Evolutionary conservation across 768 basidiomycete species (phyloP).

Genomic region (Ramaria rubella): DNA sequence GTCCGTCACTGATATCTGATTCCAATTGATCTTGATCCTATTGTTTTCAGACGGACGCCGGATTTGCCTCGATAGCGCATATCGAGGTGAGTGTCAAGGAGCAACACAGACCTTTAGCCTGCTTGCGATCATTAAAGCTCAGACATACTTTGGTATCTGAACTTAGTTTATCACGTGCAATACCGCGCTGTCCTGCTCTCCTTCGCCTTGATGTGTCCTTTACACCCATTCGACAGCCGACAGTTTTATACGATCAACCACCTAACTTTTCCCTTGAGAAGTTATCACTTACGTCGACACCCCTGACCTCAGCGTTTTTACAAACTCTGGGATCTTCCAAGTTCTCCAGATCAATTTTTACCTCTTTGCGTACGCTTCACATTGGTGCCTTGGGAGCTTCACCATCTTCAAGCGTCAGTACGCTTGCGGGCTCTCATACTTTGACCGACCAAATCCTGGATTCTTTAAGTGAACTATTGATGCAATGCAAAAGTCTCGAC

Average conservation of each 20-base stretch:
- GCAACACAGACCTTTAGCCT: constrained; percentile 28
- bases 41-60: constrained; percentile 46
- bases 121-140: constrained; percentile 51
- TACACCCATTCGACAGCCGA: constrained; percentile 43
- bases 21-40: neutral
- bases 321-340: constrained; percentile 37
- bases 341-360: constrained; percentile 23
- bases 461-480: constrained; percentile 37
- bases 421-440: constrained; percentile 34
- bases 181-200: constrained; percentile 44
- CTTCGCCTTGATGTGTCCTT: constrained; percentile 59
- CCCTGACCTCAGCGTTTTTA: constrained; percentile 49
- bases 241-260: constrained; percentile 8
- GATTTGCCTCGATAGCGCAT: constrained; percentile 40
- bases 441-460: constrained; percentile 46
- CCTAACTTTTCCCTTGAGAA: constrained; percentile 40
- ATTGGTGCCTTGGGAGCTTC: constrained; percentile 53
- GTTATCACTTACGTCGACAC: constrained; percentile 55
- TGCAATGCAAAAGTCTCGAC: constrained; percentile 34
- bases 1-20: constrained; percentile 28
- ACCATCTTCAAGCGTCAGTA: constrained; percentile 28
- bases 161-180: constrained; percentile 34
- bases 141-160: constrained; percentile 50
- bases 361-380: constrained; percentile 40
- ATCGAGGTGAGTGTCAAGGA: constrained; percentile 15